phyloP scores from a whole-genome alignment of 768 basidiomycete genomes.

The Pleurotus salmoneostramineus region DNA sequence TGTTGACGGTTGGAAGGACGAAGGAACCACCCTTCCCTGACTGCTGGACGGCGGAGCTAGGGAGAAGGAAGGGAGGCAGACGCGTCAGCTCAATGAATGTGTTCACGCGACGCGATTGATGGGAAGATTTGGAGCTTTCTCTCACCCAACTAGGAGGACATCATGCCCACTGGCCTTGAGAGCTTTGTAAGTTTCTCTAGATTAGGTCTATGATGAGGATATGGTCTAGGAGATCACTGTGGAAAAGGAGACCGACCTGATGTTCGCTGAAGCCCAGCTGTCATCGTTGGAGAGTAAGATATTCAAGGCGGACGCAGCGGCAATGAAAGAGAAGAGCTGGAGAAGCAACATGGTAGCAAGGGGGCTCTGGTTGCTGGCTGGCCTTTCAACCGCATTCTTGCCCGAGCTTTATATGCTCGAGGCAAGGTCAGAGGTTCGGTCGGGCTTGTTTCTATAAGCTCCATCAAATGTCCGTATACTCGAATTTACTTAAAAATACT shows the following conservation, averaged over 20 bases:
- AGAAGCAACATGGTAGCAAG: neutral
- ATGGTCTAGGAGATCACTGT: neutral
- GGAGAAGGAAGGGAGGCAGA: no score
- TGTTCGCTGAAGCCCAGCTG: constrained; percentile 28
- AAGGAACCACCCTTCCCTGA: constrained; percentile 26
- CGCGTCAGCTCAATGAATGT: no score
- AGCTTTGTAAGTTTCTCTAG: constrained; percentile 22
- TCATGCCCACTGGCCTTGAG: constrained; percentile 22
- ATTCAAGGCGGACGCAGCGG: constrained; percentile 14
- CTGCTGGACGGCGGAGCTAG: constrained; percentile 25
- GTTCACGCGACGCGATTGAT: no score
- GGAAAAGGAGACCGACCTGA: constrained; percentile 15
- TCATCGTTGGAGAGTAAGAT: constrained; percentile 27
- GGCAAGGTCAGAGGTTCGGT: no score
- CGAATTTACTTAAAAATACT: constrained; percentile 1
- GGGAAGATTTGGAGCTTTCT: neutral
- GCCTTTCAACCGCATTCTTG: no score
- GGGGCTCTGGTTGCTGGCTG: no score
- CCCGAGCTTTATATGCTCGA: no score
- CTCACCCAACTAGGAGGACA: constrained; percentile 24
- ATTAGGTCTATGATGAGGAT: neutral
- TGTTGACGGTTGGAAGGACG: constrained; percentile 22
- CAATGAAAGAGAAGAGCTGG: neutral
- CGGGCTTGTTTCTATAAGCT: neutral
- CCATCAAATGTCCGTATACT: neutral